Evolutionary conservation across 2,329 filamentous ascomycete genomes (phyloP), one percentile per base, ranked within the genome.

Genomic region (Cordyceps cicadae): DNA sequence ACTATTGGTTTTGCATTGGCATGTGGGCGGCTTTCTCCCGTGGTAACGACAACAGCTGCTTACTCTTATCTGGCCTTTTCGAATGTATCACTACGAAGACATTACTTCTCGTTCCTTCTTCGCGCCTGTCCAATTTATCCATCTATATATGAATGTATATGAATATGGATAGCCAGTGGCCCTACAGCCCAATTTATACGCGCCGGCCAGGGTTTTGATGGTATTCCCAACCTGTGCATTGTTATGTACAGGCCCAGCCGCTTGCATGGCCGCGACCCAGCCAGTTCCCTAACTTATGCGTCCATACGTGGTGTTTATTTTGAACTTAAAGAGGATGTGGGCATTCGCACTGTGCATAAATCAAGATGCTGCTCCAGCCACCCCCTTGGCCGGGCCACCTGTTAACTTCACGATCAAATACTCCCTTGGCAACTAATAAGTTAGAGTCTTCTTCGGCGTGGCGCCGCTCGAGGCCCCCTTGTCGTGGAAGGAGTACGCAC

Each of bases 21-120:
- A 59, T 59, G 56, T 59, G 56, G 48, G 39, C 46, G 48, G 48
- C 48, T 45, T 52, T 52, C 56, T n/a, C 26, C 48, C 56, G 24
- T 59, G 34, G 56, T 45, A 52, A 59, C 56, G 43, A 52, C n/a
- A 21, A 19, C 48, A 45, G 41, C 26, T 59, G 21, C n/a, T 53
- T 5, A 34, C 17, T n/a, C 17, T 34, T 19, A 53, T 14, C 26
- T 43, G 26, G 46, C 26, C 5, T 15, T 21, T 51, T 24, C 4
- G 4, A 4, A 43, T 58, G 46, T 50, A 41, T 48, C 49, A 51
- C 39, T 50, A 41, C 29, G 46, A 51, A 34, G 14, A n/a, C n/a
- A n/a, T n/a, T 19, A 19, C 26, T 50, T 57, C 12, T 48, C 56
- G 45, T 29, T 26, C 45, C 21, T 32, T 43, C 41, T 48, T 48